A percentile compares a stretch with the other conserved stretches of the same genome.
Conservation (phyloP, 129 eudicot genomes). For the Chrysanthemum lavandulifolium region DNA sequence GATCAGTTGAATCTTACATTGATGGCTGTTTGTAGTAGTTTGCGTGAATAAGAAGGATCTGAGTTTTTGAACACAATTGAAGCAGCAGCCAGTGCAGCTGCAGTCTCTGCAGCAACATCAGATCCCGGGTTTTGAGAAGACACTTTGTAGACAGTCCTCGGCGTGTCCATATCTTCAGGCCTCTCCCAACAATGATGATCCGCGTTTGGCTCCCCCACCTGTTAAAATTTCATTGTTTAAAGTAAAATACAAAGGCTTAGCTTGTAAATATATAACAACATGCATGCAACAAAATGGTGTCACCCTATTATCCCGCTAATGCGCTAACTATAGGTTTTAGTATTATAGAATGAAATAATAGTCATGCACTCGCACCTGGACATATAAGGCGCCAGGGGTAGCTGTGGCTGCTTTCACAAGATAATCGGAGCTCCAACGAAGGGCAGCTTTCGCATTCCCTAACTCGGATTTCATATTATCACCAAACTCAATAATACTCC, state of each 20-base stretch:
- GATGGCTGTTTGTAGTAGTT: conserved; percentile 60
- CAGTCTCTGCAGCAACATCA: conserved; percentile 95
- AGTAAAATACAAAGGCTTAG: neutral
- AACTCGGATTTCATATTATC: conserved; percentile 56
- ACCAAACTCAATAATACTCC: conserved; percentile 95
- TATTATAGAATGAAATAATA: too few species aligned
- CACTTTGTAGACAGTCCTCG: conserved; percentile 75
- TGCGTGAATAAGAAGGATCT: conserved; percentile 71
- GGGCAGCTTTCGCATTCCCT: conserved; percentile 61
- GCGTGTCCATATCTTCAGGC: conserved; percentile 97
- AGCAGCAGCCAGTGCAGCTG: conserved; percentile 92
- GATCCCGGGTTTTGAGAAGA: conserved; percentile 82
- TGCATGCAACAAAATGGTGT: conserved; percentile 3
- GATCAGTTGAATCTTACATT: conserved; percentile 29
- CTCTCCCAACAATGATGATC: conserved; percentile 95
- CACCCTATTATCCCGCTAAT: too few species aligned
- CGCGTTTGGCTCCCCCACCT: conserved; percentile 78
- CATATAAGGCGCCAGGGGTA: conserved; percentile 66
- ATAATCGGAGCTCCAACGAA: conserved; percentile 90
- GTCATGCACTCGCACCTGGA: conserved; percentile 43
- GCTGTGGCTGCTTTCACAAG: conserved; percentile 90
- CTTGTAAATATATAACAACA: neutral
- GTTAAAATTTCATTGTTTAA: neutral
- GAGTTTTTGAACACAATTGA: conserved; percentile 79
- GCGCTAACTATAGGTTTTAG: too few species aligned